These are phyloP conservation scores for Auricularia auricula-judae DNA, from an alignment of 768 basidiomycete genomes.

Conservation along the genomic window DNA sequence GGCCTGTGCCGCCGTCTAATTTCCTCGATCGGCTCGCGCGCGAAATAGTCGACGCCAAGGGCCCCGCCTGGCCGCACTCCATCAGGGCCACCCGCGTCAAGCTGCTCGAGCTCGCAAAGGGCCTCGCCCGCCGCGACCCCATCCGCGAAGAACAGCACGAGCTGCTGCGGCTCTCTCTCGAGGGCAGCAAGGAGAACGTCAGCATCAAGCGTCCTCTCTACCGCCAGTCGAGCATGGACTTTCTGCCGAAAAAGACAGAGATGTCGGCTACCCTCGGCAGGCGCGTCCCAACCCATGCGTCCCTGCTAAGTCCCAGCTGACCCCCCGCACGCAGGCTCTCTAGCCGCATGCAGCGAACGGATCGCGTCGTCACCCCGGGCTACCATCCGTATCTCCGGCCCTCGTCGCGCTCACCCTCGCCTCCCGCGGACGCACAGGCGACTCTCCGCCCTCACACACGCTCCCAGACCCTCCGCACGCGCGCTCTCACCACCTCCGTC, in stretches of 20 bases:
- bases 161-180: conserved; percentile 28
- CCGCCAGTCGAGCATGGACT: conserved; percentile 82
- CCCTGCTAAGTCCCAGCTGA: conserved; percentile 8
- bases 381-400: conserved; percentile 51
- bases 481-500: conserved; percentile 28
- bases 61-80: conserved; percentile 78
- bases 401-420: conserved; percentile 25
- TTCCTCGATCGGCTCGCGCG: conserved; percentile 80
- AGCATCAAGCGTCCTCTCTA: conserved; percentile 43
- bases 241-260: conserved; percentile 28
- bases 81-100: conserved; percentile 72
- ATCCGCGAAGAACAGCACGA: conserved; percentile 37
- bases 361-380: conserved; percentile 37
- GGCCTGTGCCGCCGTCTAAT: conserved; percentile 73
- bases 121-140: conserved; percentile 44
- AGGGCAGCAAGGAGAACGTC: conserved; percentile 10
- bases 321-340: conserved; percentile 37
- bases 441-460: conserved; percentile 3
- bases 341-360: conserved; percentile 53
- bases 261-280: not conserved
- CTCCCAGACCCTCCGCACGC: conserved; percentile 25
- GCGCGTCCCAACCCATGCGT: no score
- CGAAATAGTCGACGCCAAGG: conserved; percentile 64
- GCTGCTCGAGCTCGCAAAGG: conserved; percentile 67
- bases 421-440: conserved; percentile 3